Evolutionary conservation across 768 basidiomycete genomes (phyloP), one percentile per base, ranked within the genome.

Genomic region (Pholiota conissans): DNA sequence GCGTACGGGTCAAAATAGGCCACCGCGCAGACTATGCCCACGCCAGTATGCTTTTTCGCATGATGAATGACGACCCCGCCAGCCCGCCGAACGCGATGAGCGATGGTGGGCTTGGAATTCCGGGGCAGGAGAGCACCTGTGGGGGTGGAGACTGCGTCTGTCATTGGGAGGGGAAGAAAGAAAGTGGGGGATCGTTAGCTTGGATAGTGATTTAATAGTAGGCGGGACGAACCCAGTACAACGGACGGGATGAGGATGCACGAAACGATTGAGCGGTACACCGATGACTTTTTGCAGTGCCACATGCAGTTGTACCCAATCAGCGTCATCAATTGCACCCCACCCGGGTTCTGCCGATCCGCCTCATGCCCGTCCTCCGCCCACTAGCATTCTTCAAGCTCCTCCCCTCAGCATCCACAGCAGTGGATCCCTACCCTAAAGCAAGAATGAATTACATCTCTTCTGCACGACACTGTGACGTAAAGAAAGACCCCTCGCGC

Each of bases 21-120:
- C 8, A 95, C 91, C 8, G 90, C 83, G 61, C 91, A 93, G 24
- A 95, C 84, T 47, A 93, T 76, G n/a, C 93, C 93, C 45, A 92
- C 86, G 4, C 93, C 93, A 2, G 84, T 82, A 68, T 91, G 90
- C 63, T 77, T 85, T 55, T 74, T 79, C 26, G 78, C 73, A 68
- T 91, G 89, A 62, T 78, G 76, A 45, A 74, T 66, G 22, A 80
- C 60, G 10, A 66, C 66, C 59, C 59, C 60, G 18, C 66, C 71
- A n/a, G 68, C 65, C 3, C 70, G 58, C 60, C 68, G 72, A n/a
- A 74, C 50, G n/a, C 72, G 71, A n/a, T 42, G 58, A 34, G 49
- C 54, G 40, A 63, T 49, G 13, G 58, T 29, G 10, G 53, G 56
- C 42, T 45, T 20, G 7, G 6, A 22, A 45, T 45, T 45, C 20